These are phyloP conservation scores for Penicillium sp. DNA, from an alignment of 2,329 filamentous ascomycete genomes.

Conservation along the genomic window DNA sequence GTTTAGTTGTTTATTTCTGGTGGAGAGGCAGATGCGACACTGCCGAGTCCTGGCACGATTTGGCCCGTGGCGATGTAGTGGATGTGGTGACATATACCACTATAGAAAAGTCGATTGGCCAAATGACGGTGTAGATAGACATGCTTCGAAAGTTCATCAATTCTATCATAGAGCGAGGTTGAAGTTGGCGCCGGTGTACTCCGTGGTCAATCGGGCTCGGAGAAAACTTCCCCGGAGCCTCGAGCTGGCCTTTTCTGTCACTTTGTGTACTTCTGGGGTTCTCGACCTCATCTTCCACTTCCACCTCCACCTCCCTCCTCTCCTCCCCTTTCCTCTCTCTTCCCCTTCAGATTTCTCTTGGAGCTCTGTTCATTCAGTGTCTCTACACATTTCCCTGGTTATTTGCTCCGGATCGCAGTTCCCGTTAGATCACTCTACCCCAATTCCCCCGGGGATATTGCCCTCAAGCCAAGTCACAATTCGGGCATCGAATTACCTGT, in stretches of 20 bases:
- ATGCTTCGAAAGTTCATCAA: neutral
- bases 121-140: neutral
- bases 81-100: neutral
- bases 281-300: slow-evolving; percentile 19
- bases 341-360: slow-evolving; percentile 14
- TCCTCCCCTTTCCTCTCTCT: slow-evolving; percentile 4
- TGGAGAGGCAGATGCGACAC: neutral
- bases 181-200: neutral
- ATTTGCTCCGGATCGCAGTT: slow-evolving; percentile 3
- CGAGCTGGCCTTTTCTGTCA: slow-evolving; percentile 26
- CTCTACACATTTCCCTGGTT: slow-evolving; percentile 20
- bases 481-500: slow-evolving; percentile 1
- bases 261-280: slow-evolving; percentile 26
- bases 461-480: slow-evolving; percentile 5
- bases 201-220: slow-evolving; percentile 14
- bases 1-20: neutral
- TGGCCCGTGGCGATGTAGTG: neutral
- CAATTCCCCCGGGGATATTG: slow-evolving; percentile 9
- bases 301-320: slow-evolving; percentile 11
- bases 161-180: neutral
- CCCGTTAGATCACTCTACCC: slow-evolving; percentile 3
- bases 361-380: slow-evolving; percentile 12
- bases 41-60: neutral
- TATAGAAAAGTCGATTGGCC: neutral
- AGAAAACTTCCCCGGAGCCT: slow-evolving; percentile 27